Percentiles rank a stretch among this genome's conserved stretches.
These are phyloP conservation scores for Annulohypoxylon stygium DNA, from an alignment of 495 filamentous ascomycete species.

Conservation along the genomic window DNA sequence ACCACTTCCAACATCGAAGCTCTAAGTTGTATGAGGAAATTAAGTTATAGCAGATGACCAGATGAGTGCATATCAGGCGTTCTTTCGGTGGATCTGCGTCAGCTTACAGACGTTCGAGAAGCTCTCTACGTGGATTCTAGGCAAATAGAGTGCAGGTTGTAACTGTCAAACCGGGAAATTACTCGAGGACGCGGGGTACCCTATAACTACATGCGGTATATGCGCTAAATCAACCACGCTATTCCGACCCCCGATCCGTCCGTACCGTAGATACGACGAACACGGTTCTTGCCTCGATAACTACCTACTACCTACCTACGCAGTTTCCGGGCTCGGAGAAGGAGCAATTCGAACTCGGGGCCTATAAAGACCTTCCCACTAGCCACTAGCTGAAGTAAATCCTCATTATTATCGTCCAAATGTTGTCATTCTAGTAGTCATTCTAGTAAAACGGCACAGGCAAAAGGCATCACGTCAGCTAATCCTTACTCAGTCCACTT, in stretches of 20 bases:
- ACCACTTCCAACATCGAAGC: background rate
- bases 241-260: constrained; percentile 5
- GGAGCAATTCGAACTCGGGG: background rate
- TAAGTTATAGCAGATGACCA: constrained; percentile 30
- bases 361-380: background rate
- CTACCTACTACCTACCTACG: background rate
- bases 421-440: background rate
- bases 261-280: constrained; percentile 27
- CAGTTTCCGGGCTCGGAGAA: constrained; percentile 37
- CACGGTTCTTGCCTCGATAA: constrained; percentile 5
- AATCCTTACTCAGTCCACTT: constrained; percentile 22
- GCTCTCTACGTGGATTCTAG: background rate
- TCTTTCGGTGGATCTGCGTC: constrained; percentile 25
- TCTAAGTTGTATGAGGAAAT: constrained; percentile 22
- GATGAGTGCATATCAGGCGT: constrained; percentile 18
- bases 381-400: background rate
- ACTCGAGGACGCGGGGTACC: constrained; percentile 21
- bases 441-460: constrained; percentile 1
- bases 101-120: constrained; percentile 32
- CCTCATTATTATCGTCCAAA: constrained; percentile 2
- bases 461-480: constrained; percentile 42
- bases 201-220: constrained; percentile 20
- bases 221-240: constrained; percentile 1
- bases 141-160: constrained; percentile 15
- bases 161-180: constrained; percentile 40